phyloP scores from a whole-genome alignment of 2,329 filamentous ascomycete genomes.

The Diaporthe vexans region DNA sequence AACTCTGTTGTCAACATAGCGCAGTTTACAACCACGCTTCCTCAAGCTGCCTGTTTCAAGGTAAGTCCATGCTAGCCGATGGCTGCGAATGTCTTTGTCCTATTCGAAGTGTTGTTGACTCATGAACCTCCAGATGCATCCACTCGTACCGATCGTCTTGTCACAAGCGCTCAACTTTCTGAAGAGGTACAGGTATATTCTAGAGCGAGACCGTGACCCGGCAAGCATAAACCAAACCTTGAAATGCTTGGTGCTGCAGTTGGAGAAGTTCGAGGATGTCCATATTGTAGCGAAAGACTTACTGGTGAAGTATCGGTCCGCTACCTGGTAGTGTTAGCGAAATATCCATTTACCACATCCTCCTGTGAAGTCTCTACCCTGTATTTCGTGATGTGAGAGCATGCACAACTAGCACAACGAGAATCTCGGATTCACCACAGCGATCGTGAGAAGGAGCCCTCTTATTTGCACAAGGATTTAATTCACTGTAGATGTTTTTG shows the following conservation, averaged over 20 bases:
- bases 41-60: conserved; percentile 4
- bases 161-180: conserved; percentile 1
- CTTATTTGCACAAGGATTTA: neutral
- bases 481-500: neutral
- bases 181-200: conserved; percentile 6
- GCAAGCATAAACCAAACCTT: neutral
- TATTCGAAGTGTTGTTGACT: neutral
- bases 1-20: conserved; percentile 5
- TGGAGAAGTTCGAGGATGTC: conserved; percentile 5
- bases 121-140: neutral
- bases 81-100: neutral
- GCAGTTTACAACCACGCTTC: neutral
- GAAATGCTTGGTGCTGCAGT: conserved; percentile 1
- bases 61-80: neutral
- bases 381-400: neutral
- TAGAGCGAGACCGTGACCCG: conserved; percentile 1
- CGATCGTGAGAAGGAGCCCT: neutral
- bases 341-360: neutral
- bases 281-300: conserved; percentile 1
- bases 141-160: conserved; percentile 9
- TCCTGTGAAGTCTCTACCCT: neutral
- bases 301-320: neutral
- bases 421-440: neutral
- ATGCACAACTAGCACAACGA: neutral
- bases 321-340: conserved; percentile 1